Evolutionary conservation across 768 basidiomycete genomes (phyloP), one percentile per base, ranked within the genome.

Genomic region (Leccinum rimulosum): DNA sequence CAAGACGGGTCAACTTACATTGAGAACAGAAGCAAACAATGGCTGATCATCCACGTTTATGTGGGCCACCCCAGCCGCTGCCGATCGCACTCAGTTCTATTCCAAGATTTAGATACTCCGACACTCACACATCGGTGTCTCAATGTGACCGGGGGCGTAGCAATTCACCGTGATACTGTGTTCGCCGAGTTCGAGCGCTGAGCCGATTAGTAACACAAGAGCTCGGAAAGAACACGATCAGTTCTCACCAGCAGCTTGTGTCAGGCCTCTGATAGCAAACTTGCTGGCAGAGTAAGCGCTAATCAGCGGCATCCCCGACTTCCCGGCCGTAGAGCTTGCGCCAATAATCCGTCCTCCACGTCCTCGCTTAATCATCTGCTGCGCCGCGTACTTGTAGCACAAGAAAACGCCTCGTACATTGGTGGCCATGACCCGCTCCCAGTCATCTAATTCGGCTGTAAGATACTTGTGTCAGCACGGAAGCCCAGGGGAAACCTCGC

Each of bases 251-350:
- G 73, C 68, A 3, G 65, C 64, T 55, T 80, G 80, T 7, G 77
- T 80, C 19, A 81, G 54, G 1, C 75, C 76, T 31, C 77, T 74
- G 31, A 81, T 55, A 9, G 75, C 77, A 35, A 76, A 80, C 49
- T 81, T 81, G 9, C 76, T 73, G 9, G 76, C 66, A 48, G 58
- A 59, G 57, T 80, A 81, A 25, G 47, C 47, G 22, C 22, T 48
- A 19, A 6, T 1, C 11, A 48, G 8, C 47, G 22, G 0, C 14
- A n/a, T 5, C 28, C n/a, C 50, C 30, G 50, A 50, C n/a, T 11
- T 50, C 11, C 50, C 50, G 7, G 0, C 28, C 10, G n/a, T 31
- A 17, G 50, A 52, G 31, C 31, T 52, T n/a, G 31, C 50, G 5
- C 50, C 50, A 22, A 52, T 52, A 22, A 52, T 52, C 10, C 31